These are phyloP conservation scores for Scenedesmus sp. DNA, from an alignment of 163 green algal species.

Conservation along the genomic window DNA sequence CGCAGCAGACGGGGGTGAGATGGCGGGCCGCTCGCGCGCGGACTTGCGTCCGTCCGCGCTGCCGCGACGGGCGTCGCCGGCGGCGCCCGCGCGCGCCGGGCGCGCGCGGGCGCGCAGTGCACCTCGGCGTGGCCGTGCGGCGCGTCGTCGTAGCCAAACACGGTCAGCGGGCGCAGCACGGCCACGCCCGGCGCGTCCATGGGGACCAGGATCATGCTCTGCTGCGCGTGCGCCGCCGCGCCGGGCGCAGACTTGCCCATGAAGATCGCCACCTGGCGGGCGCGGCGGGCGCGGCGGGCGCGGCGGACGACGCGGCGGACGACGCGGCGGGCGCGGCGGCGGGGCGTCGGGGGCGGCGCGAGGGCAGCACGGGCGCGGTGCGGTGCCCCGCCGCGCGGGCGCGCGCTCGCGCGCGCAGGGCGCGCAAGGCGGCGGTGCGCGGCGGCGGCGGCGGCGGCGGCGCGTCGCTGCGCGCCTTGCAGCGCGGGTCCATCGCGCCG, in stretches of 20 bases:
- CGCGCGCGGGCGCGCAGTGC: no score
- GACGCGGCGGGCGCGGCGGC: neutral
- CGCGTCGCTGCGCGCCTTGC: constrained; percentile 57
- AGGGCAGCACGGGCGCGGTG: no score
- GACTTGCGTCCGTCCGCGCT: no score
- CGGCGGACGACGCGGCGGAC: no score
- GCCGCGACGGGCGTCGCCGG: no score
- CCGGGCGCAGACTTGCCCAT: constrained; percentile 91
- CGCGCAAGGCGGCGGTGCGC: no score
- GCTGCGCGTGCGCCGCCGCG: constrained; percentile 79
- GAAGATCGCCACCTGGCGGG: constrained; percentile 83
- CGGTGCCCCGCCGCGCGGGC: no score
- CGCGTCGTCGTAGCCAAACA: constrained; percentile 96
- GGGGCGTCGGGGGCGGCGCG: no score
- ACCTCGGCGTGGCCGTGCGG: constrained; percentile 96
- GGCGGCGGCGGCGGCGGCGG: no score
- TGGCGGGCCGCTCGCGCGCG: no score
- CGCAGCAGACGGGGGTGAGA: constrained; percentile 32
- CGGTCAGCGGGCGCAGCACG: constrained; percentile 83
- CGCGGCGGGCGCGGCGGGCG: neutral
- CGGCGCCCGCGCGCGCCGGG: no score
- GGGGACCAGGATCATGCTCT: constrained; percentile 95
- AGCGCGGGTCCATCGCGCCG: constrained; percentile 91
- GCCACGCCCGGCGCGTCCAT: constrained; percentile 76
- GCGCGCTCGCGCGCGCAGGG: no score